phyloP scores from a whole-genome alignment of 2,329 filamentous ascomycete species.

The Sporothrix inflata region DNA sequence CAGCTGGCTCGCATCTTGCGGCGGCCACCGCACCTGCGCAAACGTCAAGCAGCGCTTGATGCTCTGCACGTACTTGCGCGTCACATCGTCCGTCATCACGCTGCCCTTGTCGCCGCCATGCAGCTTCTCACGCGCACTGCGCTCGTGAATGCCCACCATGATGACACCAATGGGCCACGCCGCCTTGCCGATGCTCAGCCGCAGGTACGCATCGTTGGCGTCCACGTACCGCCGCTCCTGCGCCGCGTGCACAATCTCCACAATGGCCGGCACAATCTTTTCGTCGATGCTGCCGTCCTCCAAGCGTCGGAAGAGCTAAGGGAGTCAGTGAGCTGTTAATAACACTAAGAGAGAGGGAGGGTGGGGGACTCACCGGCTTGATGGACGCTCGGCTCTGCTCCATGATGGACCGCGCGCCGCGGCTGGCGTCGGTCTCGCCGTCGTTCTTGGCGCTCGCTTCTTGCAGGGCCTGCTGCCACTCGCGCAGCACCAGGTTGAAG shows the following conservation, averaged over 20 bases:
- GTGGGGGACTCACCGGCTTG: constrained; percentile 60
- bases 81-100: constrained; percentile 96
- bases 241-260: constrained; percentile 89
- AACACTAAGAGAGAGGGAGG: constrained; percentile 25
- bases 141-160: constrained; percentile 99
- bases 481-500: constrained; percentile 91
- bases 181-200: constrained; percentile 91
- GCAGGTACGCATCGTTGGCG: constrained; percentile 92
- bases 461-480: constrained; percentile 80
- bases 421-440: constrained; percentile 74
- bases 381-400: constrained; percentile 85
- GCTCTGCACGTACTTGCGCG: constrained; percentile 93
- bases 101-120: constrained; percentile 87
- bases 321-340: neutral
- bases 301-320: constrained; percentile 79
- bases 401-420: constrained; percentile 82
- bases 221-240: constrained; percentile 93
- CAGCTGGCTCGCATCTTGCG: constrained; percentile 86
- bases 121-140: constrained; percentile 91
- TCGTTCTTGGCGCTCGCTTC: constrained; percentile 48
- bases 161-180: constrained; percentile 99
- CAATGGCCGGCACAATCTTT: constrained; percentile 76
- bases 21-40: constrained; percentile 95
- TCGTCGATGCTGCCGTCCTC: constrained; percentile 81
- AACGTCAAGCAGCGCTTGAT: constrained; percentile 97